Conservation (phyloP, 2,329 filamentous ascomycete species). For the Fusarium zealandicum region DNA sequence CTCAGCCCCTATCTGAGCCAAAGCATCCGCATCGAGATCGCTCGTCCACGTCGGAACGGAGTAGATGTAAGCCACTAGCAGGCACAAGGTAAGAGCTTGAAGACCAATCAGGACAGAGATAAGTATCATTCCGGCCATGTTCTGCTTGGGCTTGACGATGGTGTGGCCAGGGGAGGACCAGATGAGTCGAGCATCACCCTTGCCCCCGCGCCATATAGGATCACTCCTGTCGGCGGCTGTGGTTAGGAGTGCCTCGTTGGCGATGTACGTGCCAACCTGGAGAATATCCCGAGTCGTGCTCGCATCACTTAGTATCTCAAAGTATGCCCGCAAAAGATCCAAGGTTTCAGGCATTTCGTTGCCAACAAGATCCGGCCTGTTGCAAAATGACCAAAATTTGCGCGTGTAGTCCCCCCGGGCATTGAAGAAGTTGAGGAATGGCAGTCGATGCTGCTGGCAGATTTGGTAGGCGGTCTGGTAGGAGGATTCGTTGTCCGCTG, state of each 20-base stretch:
- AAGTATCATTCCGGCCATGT: not conserved
- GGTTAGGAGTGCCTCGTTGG: slow-evolving; percentile 23
- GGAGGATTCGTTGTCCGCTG: not conserved
- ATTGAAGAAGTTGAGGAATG: not conserved
- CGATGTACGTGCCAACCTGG: slow-evolving; percentile 23
- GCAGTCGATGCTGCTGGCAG: not conserved
- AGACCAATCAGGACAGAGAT: slow-evolving; percentile 9
- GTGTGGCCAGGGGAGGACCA: not conserved
- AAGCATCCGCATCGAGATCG: slow-evolving; percentile 15
- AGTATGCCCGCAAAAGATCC: too few relatives aligned
- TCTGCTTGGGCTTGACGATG: slow-evolving; percentile 11
- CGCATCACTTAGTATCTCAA: too few relatives aligned
- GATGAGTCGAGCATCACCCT: too few relatives aligned
- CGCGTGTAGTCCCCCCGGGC: too few relatives aligned
- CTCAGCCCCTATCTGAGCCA: slow-evolving; percentile 8
- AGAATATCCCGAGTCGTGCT: slow-evolving; percentile 1
- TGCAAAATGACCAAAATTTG: too few relatives aligned
- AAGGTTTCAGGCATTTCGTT: too few relatives aligned
- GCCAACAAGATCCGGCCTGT: too few relatives aligned
- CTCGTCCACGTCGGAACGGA: slow-evolving; percentile 17
- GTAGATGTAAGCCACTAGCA: slow-evolving; percentile 8
- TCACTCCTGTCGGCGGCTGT: too few relatives aligned
- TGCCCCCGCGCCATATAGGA: too few relatives aligned
- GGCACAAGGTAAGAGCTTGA: slow-evolving; percentile 2
- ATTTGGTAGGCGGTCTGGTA: not conserved